These are phyloP conservation scores for Pseudozyma tsukubaensis DNA, from an alignment of 1,284 basidiomycete species.

Conservation along the genomic window DNA sequence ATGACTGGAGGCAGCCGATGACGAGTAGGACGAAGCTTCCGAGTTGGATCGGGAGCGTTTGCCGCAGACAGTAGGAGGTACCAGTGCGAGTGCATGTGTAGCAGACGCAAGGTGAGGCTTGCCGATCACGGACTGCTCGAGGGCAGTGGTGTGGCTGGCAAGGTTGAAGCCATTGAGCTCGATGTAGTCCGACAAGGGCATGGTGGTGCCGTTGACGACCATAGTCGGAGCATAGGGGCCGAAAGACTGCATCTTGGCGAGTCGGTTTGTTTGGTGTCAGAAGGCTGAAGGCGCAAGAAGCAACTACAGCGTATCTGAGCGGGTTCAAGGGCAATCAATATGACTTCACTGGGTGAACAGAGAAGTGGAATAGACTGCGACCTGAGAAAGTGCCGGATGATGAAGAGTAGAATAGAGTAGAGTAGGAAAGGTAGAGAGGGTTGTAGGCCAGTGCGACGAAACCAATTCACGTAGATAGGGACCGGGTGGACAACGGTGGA, in stretches of 20 bases:
- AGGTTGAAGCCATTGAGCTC: conserved; percentile 50
- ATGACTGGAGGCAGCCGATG: conserved; percentile 34
- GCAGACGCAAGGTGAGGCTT: conserved; percentile 29
- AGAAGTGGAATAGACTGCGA: conserved; percentile 15
- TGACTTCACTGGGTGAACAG: conserved; percentile 15
- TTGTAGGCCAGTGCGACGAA: conserved; percentile 51
- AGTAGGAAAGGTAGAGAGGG: conserved; percentile 13
- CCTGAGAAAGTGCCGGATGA: neutral
- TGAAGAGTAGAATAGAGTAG: conserved; percentile 1
- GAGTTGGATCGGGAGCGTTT: conserved; percentile 51
- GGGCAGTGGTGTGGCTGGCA: conserved; percentile 44
- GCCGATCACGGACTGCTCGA: conserved; percentile 50
- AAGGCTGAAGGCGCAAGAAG: conserved; percentile 10
- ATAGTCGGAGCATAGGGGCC: conserved; percentile 17
- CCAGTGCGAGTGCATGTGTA: conserved; percentile 6
- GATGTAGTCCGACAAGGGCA: conserved; percentile 28
- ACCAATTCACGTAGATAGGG: conserved; percentile 55
- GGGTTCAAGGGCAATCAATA: conserved; percentile 14
- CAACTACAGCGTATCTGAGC: conserved; percentile 18
- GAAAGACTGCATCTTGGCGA: conserved; percentile 30
- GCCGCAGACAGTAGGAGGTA: conserved; percentile 31
- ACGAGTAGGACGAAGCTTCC: conserved; percentile 39
- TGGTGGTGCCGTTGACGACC: conserved; percentile 22
- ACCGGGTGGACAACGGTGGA: conserved; percentile 36
- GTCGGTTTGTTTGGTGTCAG: conserved; percentile 2